Conservation (phyloP, 2,329 filamentous ascomycete species). For the Aspergillus ruber region DNA sequence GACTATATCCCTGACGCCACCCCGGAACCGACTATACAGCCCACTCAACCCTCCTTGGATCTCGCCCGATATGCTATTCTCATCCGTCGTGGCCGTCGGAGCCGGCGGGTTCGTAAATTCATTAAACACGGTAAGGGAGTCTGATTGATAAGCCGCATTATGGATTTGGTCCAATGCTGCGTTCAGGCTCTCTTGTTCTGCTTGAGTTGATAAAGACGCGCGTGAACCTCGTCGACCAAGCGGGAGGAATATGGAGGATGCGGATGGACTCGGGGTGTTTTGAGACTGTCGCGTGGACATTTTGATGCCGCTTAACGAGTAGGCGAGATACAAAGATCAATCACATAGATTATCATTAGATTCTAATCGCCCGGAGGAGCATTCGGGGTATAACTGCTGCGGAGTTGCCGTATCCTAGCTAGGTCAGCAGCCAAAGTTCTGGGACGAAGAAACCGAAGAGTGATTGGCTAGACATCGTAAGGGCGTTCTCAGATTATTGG, state of each 20-base stretch:
- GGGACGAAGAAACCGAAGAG: conserved; percentile 8
- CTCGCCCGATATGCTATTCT: conserved; percentile 64
- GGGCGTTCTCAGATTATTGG: neutral
- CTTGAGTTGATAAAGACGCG: conserved; percentile 46
- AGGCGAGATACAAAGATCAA: neutral
- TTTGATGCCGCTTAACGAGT: neutral
- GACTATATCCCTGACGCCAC: conserved; percentile 54
- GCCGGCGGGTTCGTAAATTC: conserved; percentile 67
- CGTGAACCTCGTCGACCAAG: conserved; percentile 44
- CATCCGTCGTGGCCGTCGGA: conserved; percentile 58
- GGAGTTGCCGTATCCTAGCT: conserved; percentile 10
- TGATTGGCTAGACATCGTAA: conserved; percentile 11
- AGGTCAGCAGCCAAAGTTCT: conserved; percentile 5
- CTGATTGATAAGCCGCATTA: conserved; percentile 76
- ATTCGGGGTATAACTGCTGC: conserved; percentile 10
- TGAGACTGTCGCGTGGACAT: conserved; percentile 34
- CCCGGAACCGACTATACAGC: conserved; percentile 76
- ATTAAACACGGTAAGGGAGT: conserved; percentile 84
- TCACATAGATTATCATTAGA: neutral
- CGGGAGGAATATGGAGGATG: conserved; percentile 40
- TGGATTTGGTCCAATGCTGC: conserved; percentile 83
- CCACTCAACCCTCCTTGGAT: conserved; percentile 82
- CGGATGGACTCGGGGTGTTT: conserved; percentile 38
- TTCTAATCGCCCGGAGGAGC: conserved; percentile 5
- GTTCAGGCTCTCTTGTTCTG: conserved; percentile 68